A percentile compares a stretch with the other conserved stretches of the same genome.
Evolutionary conservation across 116 monocot genomes (phyloP).

Genomic region (Thalassia testudinum): DNA sequence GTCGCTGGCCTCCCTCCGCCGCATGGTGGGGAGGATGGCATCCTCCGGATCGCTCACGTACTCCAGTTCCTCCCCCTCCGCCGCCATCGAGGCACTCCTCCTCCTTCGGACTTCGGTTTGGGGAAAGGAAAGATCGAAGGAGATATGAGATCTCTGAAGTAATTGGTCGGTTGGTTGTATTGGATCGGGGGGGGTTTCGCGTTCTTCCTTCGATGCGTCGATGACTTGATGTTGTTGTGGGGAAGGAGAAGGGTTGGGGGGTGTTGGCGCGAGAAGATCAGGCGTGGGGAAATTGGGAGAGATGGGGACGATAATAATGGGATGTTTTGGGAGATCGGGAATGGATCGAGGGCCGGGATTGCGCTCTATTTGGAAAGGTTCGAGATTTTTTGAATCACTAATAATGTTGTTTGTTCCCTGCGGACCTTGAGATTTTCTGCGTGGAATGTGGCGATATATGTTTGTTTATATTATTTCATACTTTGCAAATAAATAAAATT

Average conservation of each 20-base stretch:
- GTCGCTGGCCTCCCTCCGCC: constrained; percentile 76
- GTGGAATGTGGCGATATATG: no score
- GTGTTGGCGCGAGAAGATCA: neutral
- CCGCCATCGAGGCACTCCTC: neutral
- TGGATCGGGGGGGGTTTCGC: neutral
- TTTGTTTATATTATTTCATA: no score
- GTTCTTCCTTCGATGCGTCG: neutral
- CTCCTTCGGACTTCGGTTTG: neutral
- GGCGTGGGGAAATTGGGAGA: neutral
- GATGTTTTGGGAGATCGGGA: neutral
- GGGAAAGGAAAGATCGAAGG: neutral
- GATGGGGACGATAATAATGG: neutral
- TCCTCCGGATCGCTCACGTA: constrained; percentile 99
- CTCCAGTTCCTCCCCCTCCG: constrained; percentile 32
- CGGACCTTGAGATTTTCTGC: no score
- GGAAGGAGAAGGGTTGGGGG: neutral
- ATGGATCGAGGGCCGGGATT: neutral
- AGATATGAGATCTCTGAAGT: neutral
- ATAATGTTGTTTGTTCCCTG: no score
- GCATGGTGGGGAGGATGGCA: constrained; percentile 35
- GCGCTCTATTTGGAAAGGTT: no score
- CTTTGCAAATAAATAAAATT: no score
- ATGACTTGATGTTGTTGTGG: no score
- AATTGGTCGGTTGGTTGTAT: neutral
- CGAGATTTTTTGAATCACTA: no score